Evolutionary conservation across 805 yeast species (phyloP).

Genomic region (Candida ficus): DNA sequence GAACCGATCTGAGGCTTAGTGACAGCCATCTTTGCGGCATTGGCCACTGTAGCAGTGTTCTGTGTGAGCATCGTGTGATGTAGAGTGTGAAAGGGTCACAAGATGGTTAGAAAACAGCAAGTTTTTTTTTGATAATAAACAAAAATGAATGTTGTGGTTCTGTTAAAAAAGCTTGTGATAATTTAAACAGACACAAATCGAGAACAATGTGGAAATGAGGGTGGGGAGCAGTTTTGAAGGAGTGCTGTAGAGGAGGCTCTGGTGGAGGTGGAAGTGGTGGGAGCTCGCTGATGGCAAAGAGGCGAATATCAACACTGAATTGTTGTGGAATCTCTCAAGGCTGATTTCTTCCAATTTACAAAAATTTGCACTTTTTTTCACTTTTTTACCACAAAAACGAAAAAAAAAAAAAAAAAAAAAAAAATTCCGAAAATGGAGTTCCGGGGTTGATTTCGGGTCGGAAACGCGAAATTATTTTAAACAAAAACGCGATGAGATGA

Average conservation of each 20-base stretch:
- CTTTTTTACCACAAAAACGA: not conserved
- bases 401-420: no score
- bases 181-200: not conserved
- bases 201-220: not conserved
- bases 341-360: not conserved
- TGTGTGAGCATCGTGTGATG: slow-evolving; percentile 9
- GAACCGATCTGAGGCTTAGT: slow-evolving; percentile 11
- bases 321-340: not conserved
- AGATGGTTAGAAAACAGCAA: slow-evolving; percentile 1
- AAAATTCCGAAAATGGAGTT: not conserved
- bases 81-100: slow-evolving; percentile 3
- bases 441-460: no score
- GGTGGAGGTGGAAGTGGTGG: not conserved
- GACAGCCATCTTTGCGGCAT: slow-evolving; percentile 1
- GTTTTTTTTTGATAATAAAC: not conserved
- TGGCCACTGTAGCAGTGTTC: not conserved
- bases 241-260: no score
- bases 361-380: not conserved
- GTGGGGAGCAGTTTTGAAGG: no score
- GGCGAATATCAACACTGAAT: not conserved
- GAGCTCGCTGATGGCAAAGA: not conserved
- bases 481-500: no score
- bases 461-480: not conserved
- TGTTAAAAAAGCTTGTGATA: not conserved
- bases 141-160: not conserved